A percentile compares a stretch with the other conserved stretches of the same genome.
phyloP scores from a whole-genome alignment of 768 basidiomycete genomes.

The Botryobasidium botryosum region DNA sequence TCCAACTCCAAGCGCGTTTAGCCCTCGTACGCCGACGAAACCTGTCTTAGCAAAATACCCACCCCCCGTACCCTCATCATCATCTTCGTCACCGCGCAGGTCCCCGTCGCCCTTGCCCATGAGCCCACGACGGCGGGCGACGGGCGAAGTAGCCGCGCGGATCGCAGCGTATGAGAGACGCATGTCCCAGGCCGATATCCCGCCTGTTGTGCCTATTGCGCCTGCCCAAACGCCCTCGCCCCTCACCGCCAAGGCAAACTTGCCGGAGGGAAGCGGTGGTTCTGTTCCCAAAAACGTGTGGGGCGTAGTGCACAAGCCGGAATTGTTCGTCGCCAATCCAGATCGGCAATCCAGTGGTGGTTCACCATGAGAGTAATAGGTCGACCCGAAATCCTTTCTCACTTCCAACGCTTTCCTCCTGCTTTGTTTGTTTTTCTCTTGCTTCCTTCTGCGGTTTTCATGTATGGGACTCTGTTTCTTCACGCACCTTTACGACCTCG shows the following conservation, averaged over 20 bases:
- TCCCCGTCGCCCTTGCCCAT: neutral
- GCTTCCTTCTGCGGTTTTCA: too few species aligned
- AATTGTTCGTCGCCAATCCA: constrained; percentile 62
- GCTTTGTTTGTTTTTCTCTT: too few species aligned
- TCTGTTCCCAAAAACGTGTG: constrained; percentile 34
- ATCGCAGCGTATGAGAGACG: constrained; percentile 42
- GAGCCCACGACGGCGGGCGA: too few species aligned
- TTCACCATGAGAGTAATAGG: too few species aligned
- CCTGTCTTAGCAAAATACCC: constrained; percentile 1
- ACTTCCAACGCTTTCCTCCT: too few species aligned
- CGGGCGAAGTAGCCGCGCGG: constrained; percentile 29
- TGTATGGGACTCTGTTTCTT: too few species aligned
- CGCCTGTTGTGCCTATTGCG: constrained; percentile 13
- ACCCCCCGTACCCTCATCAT: neutral
- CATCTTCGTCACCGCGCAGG: neutral
- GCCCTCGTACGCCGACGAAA: constrained; percentile 1
- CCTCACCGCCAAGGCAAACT: neutral
- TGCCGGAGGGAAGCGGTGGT: neutral
- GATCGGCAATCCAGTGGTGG: constrained; percentile 19
- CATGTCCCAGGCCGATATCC: constrained; percentile 30
- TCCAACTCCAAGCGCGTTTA: neutral
- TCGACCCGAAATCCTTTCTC: too few species aligned
- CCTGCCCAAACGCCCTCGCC: neutral
- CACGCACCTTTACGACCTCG: too few species aligned
- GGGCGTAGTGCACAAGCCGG: constrained; percentile 44